Percentiles rank a stretch among this genome's conserved stretches.
These are phyloP conservation scores for Ophiostoma quercus DNA, from an alignment of 2,329 filamentous ascomycete genomes.

Conservation along the genomic window DNA sequence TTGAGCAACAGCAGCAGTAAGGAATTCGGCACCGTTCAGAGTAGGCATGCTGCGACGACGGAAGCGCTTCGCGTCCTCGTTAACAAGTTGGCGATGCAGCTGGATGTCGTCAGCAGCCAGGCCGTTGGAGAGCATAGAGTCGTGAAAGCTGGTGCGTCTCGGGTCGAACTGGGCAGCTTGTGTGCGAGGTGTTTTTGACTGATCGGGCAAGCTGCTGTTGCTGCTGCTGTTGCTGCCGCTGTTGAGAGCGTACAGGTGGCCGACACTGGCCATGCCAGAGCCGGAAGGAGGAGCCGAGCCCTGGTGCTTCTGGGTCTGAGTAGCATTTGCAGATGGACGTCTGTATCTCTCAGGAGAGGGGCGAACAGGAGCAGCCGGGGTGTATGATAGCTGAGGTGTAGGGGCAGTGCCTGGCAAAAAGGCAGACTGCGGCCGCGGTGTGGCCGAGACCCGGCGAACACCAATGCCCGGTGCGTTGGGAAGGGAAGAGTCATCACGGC, in stretches of 20 bases:
- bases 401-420: conserved; percentile 36
- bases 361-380: conserved; percentile 56
- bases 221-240: conserved; percentile 37
- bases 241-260: conserved; percentile 41
- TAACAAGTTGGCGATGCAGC: conserved; percentile 49
- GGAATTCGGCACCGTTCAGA: conserved; percentile 45
- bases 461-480: conserved; percentile 31
- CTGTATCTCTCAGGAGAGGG: conserved; percentile 79
- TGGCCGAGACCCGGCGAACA: conserved; percentile 38
- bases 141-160: conserved; percentile 52
- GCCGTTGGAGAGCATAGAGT: conserved; percentile 39
- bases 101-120: conserved; percentile 63
- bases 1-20: conserved; percentile 38
- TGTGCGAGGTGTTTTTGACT: conserved; percentile 34
- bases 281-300: conserved; percentile 42
- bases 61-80: conserved; percentile 69
- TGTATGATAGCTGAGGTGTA: conserved; percentile 54
- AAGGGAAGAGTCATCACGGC: conserved; percentile 50
- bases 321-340: conserved; percentile 52
- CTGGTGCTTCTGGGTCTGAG: conserved; percentile 23
- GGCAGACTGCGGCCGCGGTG: conserved; percentile 42
- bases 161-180: conserved; percentile 34
- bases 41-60: conserved; percentile 78
- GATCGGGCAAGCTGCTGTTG: conserved; percentile 37
- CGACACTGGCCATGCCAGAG: conserved; percentile 50